phyloP scores from a whole-genome alignment of 352 stramenopile species.

The Pythium phragmitis region DNA sequence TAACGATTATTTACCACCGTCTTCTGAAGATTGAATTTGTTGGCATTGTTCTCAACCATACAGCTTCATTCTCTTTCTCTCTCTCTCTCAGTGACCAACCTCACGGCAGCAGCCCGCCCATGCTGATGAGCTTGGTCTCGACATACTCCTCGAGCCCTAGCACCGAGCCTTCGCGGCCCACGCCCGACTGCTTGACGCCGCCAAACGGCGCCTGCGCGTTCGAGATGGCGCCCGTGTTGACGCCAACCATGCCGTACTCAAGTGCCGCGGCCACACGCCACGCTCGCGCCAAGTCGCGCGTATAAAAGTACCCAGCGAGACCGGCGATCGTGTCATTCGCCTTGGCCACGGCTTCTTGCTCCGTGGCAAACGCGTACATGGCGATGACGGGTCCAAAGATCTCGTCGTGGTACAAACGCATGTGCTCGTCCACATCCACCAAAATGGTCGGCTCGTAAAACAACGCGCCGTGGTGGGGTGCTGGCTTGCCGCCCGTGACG shows the following conservation, averaged over 20 bases:
- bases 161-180: conserved; percentile 88
- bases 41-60: background rate
- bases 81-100: background rate
- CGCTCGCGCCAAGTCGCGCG: conserved; percentile 81
- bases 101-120: conserved; percentile 54
- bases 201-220: conserved; percentile 89
- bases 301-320: conserved; percentile 96
- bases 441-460: conserved; percentile 97
- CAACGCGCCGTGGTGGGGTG: conserved; percentile 51
- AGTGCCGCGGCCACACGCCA: conserved; percentile 89
- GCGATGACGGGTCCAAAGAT: conserved; percentile 96
- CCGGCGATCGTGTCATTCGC: conserved; percentile 93
- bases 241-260: conserved; percentile 93
- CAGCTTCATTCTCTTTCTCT: background rate
- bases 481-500: conserved; percentile 80
- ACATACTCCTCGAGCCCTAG: conserved; percentile 94
- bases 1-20: conserved; percentile 11
- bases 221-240: conserved; percentile 92
- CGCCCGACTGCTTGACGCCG: conserved; percentile 89
- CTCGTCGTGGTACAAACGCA: conserved; percentile 93
- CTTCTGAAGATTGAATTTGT: background rate
- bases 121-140: conserved; percentile 95
- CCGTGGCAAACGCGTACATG: conserved; percentile 92
- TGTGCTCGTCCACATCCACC: conserved; percentile 78
- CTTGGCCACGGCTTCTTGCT: conserved; percentile 93